phyloP scores from a whole-genome alignment of 192 early-diverging fungal genomes.

The Coemansia sp. region DNA sequence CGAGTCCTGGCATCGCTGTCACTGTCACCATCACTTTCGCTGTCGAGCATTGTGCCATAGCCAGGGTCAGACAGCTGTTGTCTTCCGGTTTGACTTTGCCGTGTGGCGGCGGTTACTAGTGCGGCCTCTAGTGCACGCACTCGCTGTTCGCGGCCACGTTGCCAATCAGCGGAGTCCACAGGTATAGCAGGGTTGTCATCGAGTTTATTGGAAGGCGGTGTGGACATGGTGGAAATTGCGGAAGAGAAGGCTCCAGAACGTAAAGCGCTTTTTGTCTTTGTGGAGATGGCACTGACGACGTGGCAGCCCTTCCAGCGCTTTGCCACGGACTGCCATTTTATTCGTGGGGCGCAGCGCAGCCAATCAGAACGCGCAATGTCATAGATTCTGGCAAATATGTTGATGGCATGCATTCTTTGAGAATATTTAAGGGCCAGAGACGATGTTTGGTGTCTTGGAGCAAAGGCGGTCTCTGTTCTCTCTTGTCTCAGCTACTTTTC shows the following conservation, averaged over 20 bases:
- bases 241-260: not conserved
- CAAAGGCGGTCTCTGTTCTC: not conserved
- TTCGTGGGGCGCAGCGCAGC: constrained; percentile 25
- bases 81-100: constrained; percentile 1
- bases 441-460: not conserved
- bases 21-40: constrained; percentile 13
- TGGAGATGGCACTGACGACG: constrained; percentile 6
- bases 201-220: not conserved
- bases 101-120: constrained; percentile 17
- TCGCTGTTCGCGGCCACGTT: constrained; percentile 34
- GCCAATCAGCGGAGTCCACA: constrained; percentile 17
- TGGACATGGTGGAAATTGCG: not conserved
- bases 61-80: constrained; percentile 6
- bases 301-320: constrained; percentile 10
- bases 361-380: constrained; percentile 43
- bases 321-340: constrained; percentile 15
- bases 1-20: constrained; percentile 5
- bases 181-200: not conserved
- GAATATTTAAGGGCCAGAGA: constrained; percentile 24
- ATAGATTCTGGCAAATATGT: constrained; percentile 9
- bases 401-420: constrained; percentile 4
- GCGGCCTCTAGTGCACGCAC: constrained; percentile 37
- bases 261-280: not conserved
- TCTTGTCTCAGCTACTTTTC: constrained; percentile 14
- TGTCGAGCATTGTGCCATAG: constrained; percentile 39